Evolutionary conservation across 192 early-diverging fungal genomes (phyloP).

Genomic region (Podila verticillata): DNA sequence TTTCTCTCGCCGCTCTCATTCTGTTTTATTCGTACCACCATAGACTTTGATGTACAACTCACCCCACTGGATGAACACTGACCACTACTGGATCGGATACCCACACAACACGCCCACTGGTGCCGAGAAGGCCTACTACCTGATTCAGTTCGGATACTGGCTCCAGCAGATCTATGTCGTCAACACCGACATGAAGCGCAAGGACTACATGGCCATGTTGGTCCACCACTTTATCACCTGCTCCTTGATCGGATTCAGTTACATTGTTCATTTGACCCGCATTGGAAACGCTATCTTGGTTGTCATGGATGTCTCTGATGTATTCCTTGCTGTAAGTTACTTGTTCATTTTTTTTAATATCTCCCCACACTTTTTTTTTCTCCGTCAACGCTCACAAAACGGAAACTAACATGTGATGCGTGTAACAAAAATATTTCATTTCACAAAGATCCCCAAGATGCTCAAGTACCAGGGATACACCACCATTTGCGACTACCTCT

Average conservation of each 20-base stretch:
- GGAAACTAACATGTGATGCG: background rate
- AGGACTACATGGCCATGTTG: conserved; percentile 77
- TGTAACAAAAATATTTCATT: background rate
- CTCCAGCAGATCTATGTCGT: conserved; percentile 82
- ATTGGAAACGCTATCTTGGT: conserved; percentile 84
- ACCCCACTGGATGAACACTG: conserved; percentile 78
- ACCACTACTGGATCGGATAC: conserved; percentile 75
- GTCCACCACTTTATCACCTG: conserved; percentile 83
- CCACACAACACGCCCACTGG: conserved; percentile 68
- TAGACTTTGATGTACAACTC: conserved; percentile 73
- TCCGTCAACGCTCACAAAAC: background rate
- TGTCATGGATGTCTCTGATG: conserved; percentile 83
- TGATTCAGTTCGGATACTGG: conserved; percentile 82
- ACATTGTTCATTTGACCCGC: conserved; percentile 75
- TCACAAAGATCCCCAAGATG: conserved; percentile 73
- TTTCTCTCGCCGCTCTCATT: conserved; percentile 1
- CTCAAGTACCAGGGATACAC: conserved; percentile 75
- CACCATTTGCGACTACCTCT: conserved; percentile 71
- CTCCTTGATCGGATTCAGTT: conserved; percentile 69
- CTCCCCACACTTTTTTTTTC: background rate
- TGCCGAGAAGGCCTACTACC: conserved; percentile 76
- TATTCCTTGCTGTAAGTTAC: conserved; percentile 72
- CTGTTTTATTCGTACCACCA: background rate
- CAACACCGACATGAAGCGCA: conserved; percentile 76
- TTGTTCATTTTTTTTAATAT: conserved; percentile 5